These are phyloP conservation scores for Barnettozyma sucrosica DNA, from an alignment of 805 yeast genomes.

Conservation along the genomic window DNA sequence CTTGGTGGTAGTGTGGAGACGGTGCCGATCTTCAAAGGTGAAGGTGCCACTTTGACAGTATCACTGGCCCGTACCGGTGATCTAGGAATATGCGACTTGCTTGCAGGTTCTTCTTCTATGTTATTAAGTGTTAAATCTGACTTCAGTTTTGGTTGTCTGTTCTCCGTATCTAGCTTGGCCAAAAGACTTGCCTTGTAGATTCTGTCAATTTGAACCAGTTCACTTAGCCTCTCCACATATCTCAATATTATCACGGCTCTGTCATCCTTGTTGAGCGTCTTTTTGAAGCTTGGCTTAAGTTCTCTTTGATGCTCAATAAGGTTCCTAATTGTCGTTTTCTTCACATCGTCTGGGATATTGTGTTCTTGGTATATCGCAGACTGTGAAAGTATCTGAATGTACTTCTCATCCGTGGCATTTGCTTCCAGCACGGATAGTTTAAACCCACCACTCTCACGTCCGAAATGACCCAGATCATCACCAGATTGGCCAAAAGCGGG, in stretches of 20 bases:
- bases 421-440: slow-evolving; percentile 36
- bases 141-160: not conserved
- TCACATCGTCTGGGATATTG: slow-evolving; percentile 32
- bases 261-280: slow-evolving; percentile 32
- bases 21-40: slow-evolving; percentile 3
- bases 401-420: slow-evolving; percentile 38
- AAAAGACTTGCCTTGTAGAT: slow-evolving; percentile 43
- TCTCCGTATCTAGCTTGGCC: slow-evolving; percentile 14
- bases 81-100: slow-evolving; percentile 11
- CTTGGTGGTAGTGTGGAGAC: slow-evolving; percentile 13
- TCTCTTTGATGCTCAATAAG: slow-evolving; percentile 25
- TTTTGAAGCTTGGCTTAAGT: slow-evolving; percentile 21
- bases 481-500: slow-evolving; percentile 34
- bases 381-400: slow-evolving; percentile 35
- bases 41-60: slow-evolving; percentile 2
- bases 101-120: slow-evolving; percentile 2
- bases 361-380: slow-evolving; percentile 58
- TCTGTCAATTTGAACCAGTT: slow-evolving; percentile 59
- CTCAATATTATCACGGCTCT: slow-evolving; percentile 39
- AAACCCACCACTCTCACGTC: slow-evolving; percentile 15
- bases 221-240: slow-evolving; percentile 48
- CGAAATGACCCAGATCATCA: slow-evolving; percentile 6
- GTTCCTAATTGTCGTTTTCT: slow-evolving; percentile 36
- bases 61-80: slow-evolving; percentile 21
- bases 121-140: slow-evolving; percentile 1